Evolutionary conservation across 2,329 filamentous ascomycete species (phyloP), one percentile per base, ranked within the genome.

Genomic region (Ascochyta viciae-villosae): DNA sequence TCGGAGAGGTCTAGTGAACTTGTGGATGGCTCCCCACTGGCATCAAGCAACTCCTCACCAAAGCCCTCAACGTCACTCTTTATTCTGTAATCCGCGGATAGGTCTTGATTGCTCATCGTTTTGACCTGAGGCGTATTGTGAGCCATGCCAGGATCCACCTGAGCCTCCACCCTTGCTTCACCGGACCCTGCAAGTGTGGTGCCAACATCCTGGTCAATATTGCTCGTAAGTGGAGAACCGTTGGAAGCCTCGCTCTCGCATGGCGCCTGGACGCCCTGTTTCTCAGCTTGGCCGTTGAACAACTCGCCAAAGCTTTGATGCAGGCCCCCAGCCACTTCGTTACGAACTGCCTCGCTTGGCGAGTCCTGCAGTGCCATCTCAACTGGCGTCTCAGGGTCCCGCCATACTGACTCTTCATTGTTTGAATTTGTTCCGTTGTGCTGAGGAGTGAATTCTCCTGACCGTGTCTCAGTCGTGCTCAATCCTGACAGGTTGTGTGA

Each of bases 121-220:
- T 22, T 26, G 37, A 26, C 22, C 29, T 45, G n/a, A 24, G 35
- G 27, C 23, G 27, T 16, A 29, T n/a, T 9, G 22, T 24, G 34
- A 40, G 45, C 35, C 34, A 22, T 45, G 10, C 50, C 22, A 41
- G 23, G 34, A 35, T 40, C 45, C 45, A 40, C 45, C 40, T 45
- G 34, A 45, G 45, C 40, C 52, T 19, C 19, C 19, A 19, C 0
- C 12, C 22, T 34, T 27, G 34, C 23, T 23, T 45, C 33, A n/a
- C 22, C 42, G 9, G 50, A 29, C 23, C 37, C 37, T 37, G 24
- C 24, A 33, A n/a, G 10, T 39, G 22, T 22, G 34, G 12, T 26
- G 15, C n/a, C 42, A 34, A 42, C 19, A 24, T 33, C 3, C 19
- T 27, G 10, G 24, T 40, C 23, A 37, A 19, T 47, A 47, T 24